Percentiles rank a stretch among this genome's conserved stretches.
Conservation (phyloP, 148 eudicot species). For the Silene uniflora region DNA sequence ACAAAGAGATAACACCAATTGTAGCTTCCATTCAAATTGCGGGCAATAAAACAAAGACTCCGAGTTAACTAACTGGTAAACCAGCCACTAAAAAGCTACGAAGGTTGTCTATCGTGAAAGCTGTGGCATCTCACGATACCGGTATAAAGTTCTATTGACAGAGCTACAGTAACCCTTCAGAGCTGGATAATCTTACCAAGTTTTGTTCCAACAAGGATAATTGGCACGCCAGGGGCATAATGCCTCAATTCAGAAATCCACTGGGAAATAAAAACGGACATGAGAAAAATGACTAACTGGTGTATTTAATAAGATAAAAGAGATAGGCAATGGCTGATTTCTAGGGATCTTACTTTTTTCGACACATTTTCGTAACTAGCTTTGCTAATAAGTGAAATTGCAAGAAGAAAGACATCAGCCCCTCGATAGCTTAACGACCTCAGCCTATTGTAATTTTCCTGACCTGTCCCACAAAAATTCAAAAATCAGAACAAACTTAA, state of each 20-base stretch:
- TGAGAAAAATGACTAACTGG: neutral
- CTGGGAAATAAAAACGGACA: conserved; percentile 22
- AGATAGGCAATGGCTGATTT: neutral
- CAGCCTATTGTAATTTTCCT: conserved; percentile 50
- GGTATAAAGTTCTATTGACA: neutral
- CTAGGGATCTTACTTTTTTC: conserved; percentile 33
- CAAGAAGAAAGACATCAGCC: conserved; percentile 50
- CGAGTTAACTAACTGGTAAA: too few species aligned
- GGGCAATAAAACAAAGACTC: neutral
- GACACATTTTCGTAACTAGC: conserved; percentile 51
- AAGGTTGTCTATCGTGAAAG: neutral
- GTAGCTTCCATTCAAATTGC: too few species aligned
- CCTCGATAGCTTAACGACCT: conserved; percentile 50
- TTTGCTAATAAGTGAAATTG: conserved; percentile 48
- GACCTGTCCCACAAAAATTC: conserved; percentile 26
- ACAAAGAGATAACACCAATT: too few species aligned
- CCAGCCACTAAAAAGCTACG: neutral
- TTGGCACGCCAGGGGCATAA: too few species aligned
- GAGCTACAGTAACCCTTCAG: neutral
- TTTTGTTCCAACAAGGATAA: too few species aligned
- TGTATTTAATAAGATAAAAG: neutral
- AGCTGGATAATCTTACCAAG: conserved; percentile 28
- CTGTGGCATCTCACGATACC: too few species aligned
- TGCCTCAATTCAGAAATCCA: conserved; percentile 75
- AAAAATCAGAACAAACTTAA: conserved; percentile 11